phyloP scores from a whole-genome alignment of 2,329 filamentous ascomycete genomes.

The Trichothecium sympodiale region DNA sequence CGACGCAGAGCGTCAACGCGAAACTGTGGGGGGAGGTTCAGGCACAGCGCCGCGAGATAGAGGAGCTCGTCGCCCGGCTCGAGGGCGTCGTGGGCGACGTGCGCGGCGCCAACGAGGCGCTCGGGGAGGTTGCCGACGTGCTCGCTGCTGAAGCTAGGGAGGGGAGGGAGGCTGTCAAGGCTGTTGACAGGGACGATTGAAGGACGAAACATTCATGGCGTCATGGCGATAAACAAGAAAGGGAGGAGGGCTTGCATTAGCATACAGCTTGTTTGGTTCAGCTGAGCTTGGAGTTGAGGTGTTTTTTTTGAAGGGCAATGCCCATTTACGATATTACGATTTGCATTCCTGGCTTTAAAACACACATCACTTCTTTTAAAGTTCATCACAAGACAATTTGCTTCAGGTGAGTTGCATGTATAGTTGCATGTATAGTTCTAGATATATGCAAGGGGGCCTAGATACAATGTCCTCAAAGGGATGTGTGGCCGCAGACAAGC shows the following conservation, averaged over 20 bases:
- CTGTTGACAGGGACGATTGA: conserved; percentile 4
- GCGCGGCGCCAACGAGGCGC: conserved; percentile 36
- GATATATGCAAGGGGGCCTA: not conserved
- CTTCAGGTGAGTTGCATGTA: too few species aligned
- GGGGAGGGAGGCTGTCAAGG: conserved; percentile 21
- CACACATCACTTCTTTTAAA: too few species aligned
- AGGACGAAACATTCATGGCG: too few species aligned
- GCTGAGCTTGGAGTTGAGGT: too few species aligned
- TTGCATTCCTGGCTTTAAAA: too few species aligned
- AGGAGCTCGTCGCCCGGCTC: conserved; percentile 34
- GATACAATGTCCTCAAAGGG: too few species aligned
- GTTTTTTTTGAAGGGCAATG: too few species aligned
- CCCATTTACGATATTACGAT: too few species aligned
- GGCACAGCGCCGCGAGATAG: conserved; percentile 44
- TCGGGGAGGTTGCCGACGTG: conserved; percentile 34
- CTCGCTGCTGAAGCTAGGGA: conserved; percentile 38
- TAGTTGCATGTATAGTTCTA: not conserved
- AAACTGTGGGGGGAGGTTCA: conserved; percentile 38
- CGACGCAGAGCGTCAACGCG: conserved; percentile 45
- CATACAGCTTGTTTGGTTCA: too few species aligned
- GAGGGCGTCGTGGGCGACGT: conserved; percentile 44
- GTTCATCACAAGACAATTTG: too few species aligned
- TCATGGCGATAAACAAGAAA: too few species aligned
- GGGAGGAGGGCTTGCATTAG: conserved; percentile 2
- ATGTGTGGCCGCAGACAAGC: too few species aligned